Base-by-base conservation (phyloP, 2,329 filamentous ascomycete species). In the Nectriaceae sp. region DNA sequence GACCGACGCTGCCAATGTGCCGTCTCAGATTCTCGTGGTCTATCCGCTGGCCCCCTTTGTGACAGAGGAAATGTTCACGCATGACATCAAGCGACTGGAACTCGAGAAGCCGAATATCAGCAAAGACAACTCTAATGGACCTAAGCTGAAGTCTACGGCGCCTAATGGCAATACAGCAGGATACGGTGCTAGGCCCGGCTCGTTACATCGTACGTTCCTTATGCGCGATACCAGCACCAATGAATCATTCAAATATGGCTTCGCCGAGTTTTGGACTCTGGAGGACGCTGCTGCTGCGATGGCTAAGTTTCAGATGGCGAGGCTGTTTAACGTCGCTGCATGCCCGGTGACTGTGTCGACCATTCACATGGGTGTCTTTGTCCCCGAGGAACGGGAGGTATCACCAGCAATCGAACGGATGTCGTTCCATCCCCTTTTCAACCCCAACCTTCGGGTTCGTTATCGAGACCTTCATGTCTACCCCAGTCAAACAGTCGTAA, bases 301-400 rank as follows among this genome's bases (percentile, higher is more conserved):
- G 62, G 76, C 79, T 19, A 89, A 90, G 56, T 87, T 87, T 58
- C 82, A 83, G 33, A 85, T 84, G 26, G 83, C 85, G 21, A 82
- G 89, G 11, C 87, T 84, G 42, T 93, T 93, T 61, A 90, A 86
- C 2, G 89, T 94, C 52, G 85, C 85, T 1, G 89, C 86, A 3
- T 86, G 84, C 55, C 81, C 84, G 1, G 87, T 90, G 15, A 77
- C 81, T 11, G 77, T 90, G 20, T 87, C 82, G 37, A 90, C 88
- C 57, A 91, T 92, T 33, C 89, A 94, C 56, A 83, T 88, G n/a
- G 89, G 89, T 4, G 89, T 94, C 3, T 94, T 95, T 61, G 82
- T 92, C 11, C 89, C 88, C 1, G 85, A 88, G 37, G 76, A 87
- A 41, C 80, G 85, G 42, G 76, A 78, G 6, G 49, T 74, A 2